Conservation (phyloP, 768 basidiomycete genomes). For the Termitomyces sp. region DNA sequence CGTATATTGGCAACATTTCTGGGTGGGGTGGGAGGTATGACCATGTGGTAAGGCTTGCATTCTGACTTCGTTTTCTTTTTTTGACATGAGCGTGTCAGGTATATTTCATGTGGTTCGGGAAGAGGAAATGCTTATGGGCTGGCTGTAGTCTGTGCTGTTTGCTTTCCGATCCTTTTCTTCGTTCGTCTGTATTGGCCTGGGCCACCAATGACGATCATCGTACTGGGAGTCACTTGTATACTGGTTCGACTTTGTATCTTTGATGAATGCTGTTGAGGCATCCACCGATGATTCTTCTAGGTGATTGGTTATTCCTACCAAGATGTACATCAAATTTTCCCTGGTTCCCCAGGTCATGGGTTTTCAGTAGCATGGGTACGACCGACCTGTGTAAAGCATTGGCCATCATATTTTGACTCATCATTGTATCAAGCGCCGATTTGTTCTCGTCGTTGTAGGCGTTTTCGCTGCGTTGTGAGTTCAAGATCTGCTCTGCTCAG, state of each 20-base stretch:
- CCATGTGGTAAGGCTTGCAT: conserved; percentile 50
- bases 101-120: conserved; percentile 59
- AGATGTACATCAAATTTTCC: conserved; percentile 41
- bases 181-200: conserved; percentile 71
- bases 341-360: conserved; percentile 53
- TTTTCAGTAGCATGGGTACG: conserved; percentile 68
- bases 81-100: conserved; percentile 35
- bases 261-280: neutral
- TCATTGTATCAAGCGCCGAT: conserved; percentile 41
- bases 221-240: conserved; percentile 57
- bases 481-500: neutral
- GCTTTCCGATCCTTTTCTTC: conserved; percentile 69
- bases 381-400: conserved; percentile 4
- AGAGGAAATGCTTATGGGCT: conserved; percentile 64
- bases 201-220: conserved; percentile 63
- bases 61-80: neutral
- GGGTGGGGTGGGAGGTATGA: conserved; percentile 56
- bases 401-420: too few relatives aligned
- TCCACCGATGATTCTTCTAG: conserved; percentile 23
- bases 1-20: conserved; percentile 61
- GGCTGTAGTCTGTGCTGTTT: conserved; percentile 59
- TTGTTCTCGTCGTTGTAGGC: conserved; percentile 64
- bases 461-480: conserved; percentile 74
- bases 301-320: conserved; percentile 73
- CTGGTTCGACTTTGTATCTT: conserved; percentile 33